Evolutionary conservation across 2,329 filamentous ascomycete species (phyloP), one percentile per base, ranked within the genome.

Genomic region (Monilinia vaccinii-corymbosi): DNA sequence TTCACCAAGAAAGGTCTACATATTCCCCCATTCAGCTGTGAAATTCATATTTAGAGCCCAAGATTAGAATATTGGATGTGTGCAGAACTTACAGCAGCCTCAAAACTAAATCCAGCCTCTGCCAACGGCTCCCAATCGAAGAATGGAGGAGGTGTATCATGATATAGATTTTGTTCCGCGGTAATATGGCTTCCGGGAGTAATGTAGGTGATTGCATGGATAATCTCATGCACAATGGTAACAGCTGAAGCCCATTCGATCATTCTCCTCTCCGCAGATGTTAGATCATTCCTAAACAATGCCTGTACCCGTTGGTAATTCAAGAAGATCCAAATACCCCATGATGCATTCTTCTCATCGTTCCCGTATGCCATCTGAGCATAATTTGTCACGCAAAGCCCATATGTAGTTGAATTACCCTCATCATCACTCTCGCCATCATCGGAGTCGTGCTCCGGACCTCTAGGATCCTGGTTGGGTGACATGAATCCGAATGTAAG

Each of bases 101-200:
- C 66, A 32, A 62, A 65, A 16, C 58, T 62, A 40, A 32, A 62
- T 3, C 67, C 66, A 16, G 61, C 11, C 40, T 68, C 66, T 3
- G 61, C 32, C 31, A 66, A 21, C 3, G 65, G 16, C 13, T 67
- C 60, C 2, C 45, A 9, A 45, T 63, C 58, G 14, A 65, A 65
- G 45, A 63, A 68, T 0, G 45, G 47, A 18, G 63, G 67, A 0
- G 56, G 45, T n/a, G 40, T 47, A 4, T 57, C 44, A 10, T 49
- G 18, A 48, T 40, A n/a, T 16, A 25, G 45, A n/a, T 57, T 36
- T 36, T 36, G 32, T 36, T 36, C 34, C 34, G 34, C 11, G 11
- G 34, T 36, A 4, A 36, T 36, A 36, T 36, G 34, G 34, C 14
- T 36, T 36, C 13, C 38, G 16, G 44, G 56, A 28, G 55, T 3